phyloP scores from a whole-genome alignment of 2,329 filamentous ascomycete genomes.

The Aureobasidium sp. region DNA sequence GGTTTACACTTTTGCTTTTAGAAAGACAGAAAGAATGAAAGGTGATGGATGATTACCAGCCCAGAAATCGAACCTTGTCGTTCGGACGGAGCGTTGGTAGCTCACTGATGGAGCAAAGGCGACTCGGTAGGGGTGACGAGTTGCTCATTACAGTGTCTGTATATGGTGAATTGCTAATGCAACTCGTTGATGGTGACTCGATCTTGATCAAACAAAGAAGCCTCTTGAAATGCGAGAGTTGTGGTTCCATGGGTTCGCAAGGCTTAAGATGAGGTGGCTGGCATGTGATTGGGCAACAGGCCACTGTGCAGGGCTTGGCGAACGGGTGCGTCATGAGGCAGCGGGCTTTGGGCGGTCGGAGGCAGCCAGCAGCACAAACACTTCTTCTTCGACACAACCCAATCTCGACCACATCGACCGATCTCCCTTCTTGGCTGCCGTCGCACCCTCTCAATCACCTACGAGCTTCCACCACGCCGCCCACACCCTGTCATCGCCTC shows the following conservation, averaged over 20 bases:
- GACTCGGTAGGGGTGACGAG: constrained; percentile 48
- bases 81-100: constrained; percentile 43
- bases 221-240: background rate
- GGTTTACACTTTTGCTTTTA: constrained; percentile 45
- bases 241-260: background rate
- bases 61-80: constrained; percentile 88
- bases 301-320: constrained; percentile 8
- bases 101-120: constrained; percentile 43
- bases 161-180: background rate
- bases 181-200: background rate
- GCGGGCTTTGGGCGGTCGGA: background rate
- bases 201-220: background rate
- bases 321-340: constrained; percentile 7
- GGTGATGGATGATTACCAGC: constrained; percentile 59
- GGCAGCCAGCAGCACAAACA: constrained; percentile 13
- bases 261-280: background rate
- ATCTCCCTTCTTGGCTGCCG: background rate
- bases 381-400: constrained; percentile 10
- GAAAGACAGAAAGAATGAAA: background rate
- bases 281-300: background rate
- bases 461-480: background rate
- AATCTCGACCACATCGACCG: background rate
- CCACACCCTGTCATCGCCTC: background rate
- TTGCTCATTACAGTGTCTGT: background rate
- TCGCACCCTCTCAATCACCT: background rate